phyloP scores from a whole-genome alignment of 2,329 filamentous ascomycete genomes.

The Ophiocordyceps robertsii region DNA sequence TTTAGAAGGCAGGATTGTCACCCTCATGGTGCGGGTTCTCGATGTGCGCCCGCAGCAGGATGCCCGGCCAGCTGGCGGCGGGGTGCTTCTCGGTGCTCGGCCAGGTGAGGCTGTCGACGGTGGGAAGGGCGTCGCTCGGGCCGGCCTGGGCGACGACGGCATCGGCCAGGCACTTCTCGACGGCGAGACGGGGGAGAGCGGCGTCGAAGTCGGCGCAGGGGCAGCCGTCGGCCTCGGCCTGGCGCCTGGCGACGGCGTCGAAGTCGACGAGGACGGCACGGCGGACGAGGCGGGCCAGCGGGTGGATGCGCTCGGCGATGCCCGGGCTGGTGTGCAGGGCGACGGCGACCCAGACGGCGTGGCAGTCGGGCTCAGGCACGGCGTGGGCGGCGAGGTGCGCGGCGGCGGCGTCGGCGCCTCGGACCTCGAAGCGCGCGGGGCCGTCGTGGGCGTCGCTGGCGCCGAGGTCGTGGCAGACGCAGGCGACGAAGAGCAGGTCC shows the following conservation, averaged over 20 bases:
- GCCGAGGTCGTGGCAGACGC: conserved; percentile 22
- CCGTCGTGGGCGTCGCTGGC: conserved; percentile 14
- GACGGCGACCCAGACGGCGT: conserved; percentile 21
- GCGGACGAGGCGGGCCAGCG: conserved; percentile 16
- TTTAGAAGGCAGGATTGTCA: conserved; percentile 15
- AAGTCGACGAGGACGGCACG: conserved; percentile 20
- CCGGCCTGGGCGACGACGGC: conserved; percentile 14
- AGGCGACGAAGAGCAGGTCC: conserved; percentile 18
- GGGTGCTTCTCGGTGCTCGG: conserved; percentile 14
- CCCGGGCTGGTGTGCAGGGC: conserved; percentile 20
- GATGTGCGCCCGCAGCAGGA: conserved; percentile 15
- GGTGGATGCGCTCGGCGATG: conserved; percentile 21
- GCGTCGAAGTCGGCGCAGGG: conserved; percentile 7
- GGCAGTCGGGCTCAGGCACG: conserved; percentile 9
- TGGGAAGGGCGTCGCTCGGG: conserved; percentile 5
- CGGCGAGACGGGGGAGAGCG: conserved; percentile 11
- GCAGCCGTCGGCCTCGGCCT: conserved; percentile 2
- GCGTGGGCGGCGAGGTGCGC: conserved; percentile 12
- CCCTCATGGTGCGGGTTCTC: conserved; percentile 14
- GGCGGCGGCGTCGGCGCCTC: conserved; percentile 17
- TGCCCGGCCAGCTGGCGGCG: conserved; percentile 15
- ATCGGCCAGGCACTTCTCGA: conserved; percentile 12
- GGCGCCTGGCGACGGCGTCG: conserved; percentile 2
- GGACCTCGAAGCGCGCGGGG: conserved; percentile 21
- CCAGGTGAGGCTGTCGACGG: conserved; percentile 12